Conservation (phyloP, 2,329 filamentous ascomycete species). For the Pseudogymnoascus sp. region DNA sequence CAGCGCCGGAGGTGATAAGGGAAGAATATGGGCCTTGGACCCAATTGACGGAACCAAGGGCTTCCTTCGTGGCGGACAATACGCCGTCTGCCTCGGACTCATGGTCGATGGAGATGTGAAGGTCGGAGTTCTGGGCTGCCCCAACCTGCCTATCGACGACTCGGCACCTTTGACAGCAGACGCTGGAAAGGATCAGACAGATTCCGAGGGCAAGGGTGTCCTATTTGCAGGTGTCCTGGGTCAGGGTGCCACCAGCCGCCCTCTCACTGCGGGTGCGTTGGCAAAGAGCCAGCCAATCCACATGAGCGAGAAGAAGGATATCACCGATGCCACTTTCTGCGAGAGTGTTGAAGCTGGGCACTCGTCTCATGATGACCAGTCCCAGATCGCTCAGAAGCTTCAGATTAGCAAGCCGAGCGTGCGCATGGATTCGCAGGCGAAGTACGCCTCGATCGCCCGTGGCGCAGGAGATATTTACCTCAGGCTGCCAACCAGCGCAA, state of each 20-base stretch:
- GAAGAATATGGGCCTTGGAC: constrained; percentile 91
- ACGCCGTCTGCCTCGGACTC: constrained; percentile 86
- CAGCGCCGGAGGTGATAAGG: constrained; percentile 62
- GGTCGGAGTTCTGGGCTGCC: constrained; percentile 89
- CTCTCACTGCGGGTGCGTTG: constrained; percentile 53
- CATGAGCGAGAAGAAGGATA: constrained; percentile 70
- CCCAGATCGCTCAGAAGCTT: constrained; percentile 71
- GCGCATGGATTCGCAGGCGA: constrained; percentile 95
- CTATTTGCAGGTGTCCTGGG: constrained; percentile 79
- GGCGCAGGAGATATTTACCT: constrained; percentile 94
- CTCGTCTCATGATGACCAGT: constrained; percentile 82
- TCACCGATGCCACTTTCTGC: constrained; percentile 82
- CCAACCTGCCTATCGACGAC: constrained; percentile 88
- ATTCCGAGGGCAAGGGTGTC: constrained; percentile 71
- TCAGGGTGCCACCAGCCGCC: constrained; percentile 71
- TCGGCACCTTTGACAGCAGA: constrained; percentile 59
- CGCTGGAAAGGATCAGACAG: constrained; percentile 66
- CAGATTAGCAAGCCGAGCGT: constrained; percentile 87
- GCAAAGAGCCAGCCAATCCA: constrained; percentile 55
- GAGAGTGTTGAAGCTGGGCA: constrained; percentile 93
- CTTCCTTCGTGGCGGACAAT: constrained; percentile 91
- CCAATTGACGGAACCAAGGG: constrained; percentile 98
- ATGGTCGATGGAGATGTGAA: constrained; percentile 91
- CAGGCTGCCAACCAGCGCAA: constrained; percentile 72
- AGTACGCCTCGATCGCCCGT: constrained; percentile 91